Conservation (phyloP, 768 basidiomycete genomes). For the Hygrophorus pudorinus region DNA sequence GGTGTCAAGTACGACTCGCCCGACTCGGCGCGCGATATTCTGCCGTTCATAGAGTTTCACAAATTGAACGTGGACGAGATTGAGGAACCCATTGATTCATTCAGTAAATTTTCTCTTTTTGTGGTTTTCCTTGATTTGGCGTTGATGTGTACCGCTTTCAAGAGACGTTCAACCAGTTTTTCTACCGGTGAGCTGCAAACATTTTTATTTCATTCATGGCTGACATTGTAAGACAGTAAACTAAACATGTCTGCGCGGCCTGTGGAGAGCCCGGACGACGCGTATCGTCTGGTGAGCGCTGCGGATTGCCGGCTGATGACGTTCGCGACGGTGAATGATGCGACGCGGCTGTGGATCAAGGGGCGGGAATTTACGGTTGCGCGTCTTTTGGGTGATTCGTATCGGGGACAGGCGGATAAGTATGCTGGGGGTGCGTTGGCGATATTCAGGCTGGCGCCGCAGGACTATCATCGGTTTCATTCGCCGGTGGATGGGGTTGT, state of each 20-base stretch:
- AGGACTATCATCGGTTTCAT: conserved; percentile 95
- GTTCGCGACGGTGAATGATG: conserved; percentile 78
- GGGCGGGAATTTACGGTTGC: conserved; percentile 85
- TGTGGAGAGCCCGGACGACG: conserved; percentile 60
- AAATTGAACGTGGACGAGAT: conserved; percentile 77
- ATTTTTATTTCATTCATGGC: background rate
- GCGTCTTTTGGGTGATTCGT: conserved; percentile 70
- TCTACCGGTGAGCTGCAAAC: conserved; percentile 45
- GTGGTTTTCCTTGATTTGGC: too few species aligned
- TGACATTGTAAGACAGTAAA: conserved; percentile 44
- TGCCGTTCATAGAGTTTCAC: conserved; percentile 84
- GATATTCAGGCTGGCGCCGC: conserved; percentile 88
- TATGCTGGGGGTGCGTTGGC: conserved; percentile 77
- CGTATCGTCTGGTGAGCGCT: conserved; percentile 71
- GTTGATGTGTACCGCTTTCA: conserved; percentile 18
- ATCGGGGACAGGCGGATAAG: conserved; percentile 56
- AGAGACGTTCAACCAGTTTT: conserved; percentile 93
- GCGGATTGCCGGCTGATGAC: conserved; percentile 97
- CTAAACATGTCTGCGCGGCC: conserved; percentile 79
- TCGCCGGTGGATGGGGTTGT: conserved; percentile 78
- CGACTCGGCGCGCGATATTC: conserved; percentile 77
- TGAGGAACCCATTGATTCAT: conserved; percentile 70
- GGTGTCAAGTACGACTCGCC: conserved; percentile 87
- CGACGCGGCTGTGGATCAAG: conserved; percentile 93
- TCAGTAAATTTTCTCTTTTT: conserved; percentile 35